phyloP scores from a whole-genome alignment of 148 eudicot species.

The Talinum fruticosum region DNA sequence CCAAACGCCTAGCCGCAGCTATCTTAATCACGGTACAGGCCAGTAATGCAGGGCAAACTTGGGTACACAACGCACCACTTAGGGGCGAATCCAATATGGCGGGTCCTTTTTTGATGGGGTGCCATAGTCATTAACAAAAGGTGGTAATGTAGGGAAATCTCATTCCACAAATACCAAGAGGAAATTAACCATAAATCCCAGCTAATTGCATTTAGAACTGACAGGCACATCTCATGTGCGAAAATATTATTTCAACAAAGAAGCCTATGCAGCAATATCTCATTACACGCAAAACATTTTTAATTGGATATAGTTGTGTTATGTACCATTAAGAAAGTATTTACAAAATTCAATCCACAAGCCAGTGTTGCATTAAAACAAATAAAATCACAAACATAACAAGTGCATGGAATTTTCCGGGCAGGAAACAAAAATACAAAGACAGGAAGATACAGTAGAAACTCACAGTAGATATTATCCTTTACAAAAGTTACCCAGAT shows the following conservation, averaged over 20 bases:
- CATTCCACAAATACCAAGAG: too few relatives aligned
- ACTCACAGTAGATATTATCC: neutral
- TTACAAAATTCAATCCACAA: neutral
- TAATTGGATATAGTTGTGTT: neutral
- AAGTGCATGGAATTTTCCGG: neutral
- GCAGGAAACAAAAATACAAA: neutral
- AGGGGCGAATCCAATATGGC: too few relatives aligned
- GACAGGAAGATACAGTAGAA: neutral
- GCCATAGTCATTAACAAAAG: too few relatives aligned
- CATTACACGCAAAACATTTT: neutral
- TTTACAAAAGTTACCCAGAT: neutral
- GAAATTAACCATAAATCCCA: too few relatives aligned
- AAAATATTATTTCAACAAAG: neutral
- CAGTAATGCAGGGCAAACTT: too few relatives aligned
- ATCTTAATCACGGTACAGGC: too few relatives aligned
- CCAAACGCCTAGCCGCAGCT: too few relatives aligned
- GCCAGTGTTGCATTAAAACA: neutral
- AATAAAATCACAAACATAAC: neutral
- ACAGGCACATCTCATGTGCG: neutral
- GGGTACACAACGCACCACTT: too few relatives aligned
- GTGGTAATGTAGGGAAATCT: too few relatives aligned
- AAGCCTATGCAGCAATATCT: neutral
- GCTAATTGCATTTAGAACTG: too few relatives aligned
- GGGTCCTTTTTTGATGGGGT: too few relatives aligned
- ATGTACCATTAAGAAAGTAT: too few relatives aligned